Evolutionary conservation across 2,329 filamentous ascomycete genomes (phyloP).

Genomic region (Nakataea oryzae): DNA sequence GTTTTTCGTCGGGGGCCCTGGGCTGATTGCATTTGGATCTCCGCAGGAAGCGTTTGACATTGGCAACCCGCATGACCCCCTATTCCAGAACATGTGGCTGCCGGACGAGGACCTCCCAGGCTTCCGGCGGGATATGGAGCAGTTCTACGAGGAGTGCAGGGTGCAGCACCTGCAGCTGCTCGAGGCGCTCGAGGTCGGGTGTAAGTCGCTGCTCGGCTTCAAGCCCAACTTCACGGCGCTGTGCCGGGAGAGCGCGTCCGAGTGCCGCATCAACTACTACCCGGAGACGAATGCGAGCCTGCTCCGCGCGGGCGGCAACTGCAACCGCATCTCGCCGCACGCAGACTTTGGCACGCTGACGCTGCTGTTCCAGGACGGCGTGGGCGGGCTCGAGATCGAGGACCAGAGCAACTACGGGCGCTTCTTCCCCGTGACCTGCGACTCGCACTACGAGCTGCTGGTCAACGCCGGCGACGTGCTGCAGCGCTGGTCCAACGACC

Average conservation of each 20-base stretch:
- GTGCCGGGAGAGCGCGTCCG: slow-evolving; percentile 49
- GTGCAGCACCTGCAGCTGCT: slow-evolving; percentile 16
- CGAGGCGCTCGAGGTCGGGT: slow-evolving; percentile 18
- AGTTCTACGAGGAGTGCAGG: slow-evolving; percentile 20
- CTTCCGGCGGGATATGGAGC: slow-evolving; percentile 19
- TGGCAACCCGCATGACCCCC: too few species aligned
- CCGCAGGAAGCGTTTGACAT: too few species aligned
- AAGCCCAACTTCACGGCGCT: slow-evolving; percentile 25
- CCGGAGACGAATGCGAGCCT: slow-evolving; percentile 18
- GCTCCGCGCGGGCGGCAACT: slow-evolving; percentile 13
- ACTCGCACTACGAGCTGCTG: slow-evolving; percentile 18
- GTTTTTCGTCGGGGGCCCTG: too few species aligned
- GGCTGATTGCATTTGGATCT: too few species aligned
- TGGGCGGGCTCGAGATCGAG: slow-evolving; percentile 32
- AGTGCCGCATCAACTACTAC: slow-evolving; percentile 45
- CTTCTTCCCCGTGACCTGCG: slow-evolving; percentile 26
- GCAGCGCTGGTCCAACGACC: slow-evolving; percentile 29
- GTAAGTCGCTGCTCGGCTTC: slow-evolving; percentile 16
- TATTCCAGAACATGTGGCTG: slow-evolving; percentile 25
- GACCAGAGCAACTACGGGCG: slow-evolving; percentile 21
- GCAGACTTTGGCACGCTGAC: slow-evolving; percentile 31
- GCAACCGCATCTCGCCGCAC: slow-evolving; percentile 17
- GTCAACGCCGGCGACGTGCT: slow-evolving; percentile 29
- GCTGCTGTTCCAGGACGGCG: slow-evolving; percentile 31
- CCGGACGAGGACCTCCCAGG: slow-evolving; percentile 23